Evolutionary conservation across 2,329 filamentous ascomycete species (phyloP).

Genomic region (Colletotrichum sublineola): DNA sequence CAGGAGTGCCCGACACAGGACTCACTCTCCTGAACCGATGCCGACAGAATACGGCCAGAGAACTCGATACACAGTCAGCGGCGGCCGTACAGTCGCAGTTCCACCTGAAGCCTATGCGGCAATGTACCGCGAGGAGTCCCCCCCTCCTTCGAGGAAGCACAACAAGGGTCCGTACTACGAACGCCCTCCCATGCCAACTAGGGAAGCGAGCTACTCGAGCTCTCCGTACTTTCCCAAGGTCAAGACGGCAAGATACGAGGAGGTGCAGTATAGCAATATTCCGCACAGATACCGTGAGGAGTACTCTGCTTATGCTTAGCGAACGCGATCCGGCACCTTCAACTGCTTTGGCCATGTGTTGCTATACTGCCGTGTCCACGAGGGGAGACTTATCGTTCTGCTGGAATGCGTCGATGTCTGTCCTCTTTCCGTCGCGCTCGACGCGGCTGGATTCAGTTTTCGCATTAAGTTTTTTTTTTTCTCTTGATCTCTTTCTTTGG

Average conservation of each 20-base stretch:
- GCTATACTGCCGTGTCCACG: conserved; percentile 1
- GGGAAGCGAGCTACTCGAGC: conserved; percentile 50
- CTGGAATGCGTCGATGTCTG: conserved; percentile 26
- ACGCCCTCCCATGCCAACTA: conserved; percentile 49
- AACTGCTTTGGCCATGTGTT: not conserved
- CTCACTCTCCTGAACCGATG: conserved; percentile 51
- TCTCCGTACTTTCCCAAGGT: conserved; percentile 48
- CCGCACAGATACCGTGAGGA: conserved; percentile 48
- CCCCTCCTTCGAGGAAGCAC: conserved; percentile 29
- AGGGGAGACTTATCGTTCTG: conserved; percentile 28
- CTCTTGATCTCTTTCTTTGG: conserved; percentile 33
- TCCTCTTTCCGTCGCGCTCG: conserved; percentile 9
- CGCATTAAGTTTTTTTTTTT: not conserved
- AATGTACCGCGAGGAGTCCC: conserved; percentile 45
- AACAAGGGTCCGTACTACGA: conserved; percentile 35
- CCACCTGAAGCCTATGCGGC: conserved; percentile 42
- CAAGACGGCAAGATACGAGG: conserved; percentile 51
- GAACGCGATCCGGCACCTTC: not conserved
- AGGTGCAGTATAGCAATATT: conserved; percentile 51
- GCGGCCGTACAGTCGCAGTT: conserved; percentile 47
- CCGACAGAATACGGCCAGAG: conserved; percentile 29
- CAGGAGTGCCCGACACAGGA: conserved; percentile 52
- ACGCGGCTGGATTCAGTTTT: conserved; percentile 5
- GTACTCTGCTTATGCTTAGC: not conserved
- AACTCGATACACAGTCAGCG: conserved; percentile 38